Evolutionary conservation across 1,139 yeast genomes (phyloP).

Genomic region (Scheffersomyces illinoinensis): DNA sequence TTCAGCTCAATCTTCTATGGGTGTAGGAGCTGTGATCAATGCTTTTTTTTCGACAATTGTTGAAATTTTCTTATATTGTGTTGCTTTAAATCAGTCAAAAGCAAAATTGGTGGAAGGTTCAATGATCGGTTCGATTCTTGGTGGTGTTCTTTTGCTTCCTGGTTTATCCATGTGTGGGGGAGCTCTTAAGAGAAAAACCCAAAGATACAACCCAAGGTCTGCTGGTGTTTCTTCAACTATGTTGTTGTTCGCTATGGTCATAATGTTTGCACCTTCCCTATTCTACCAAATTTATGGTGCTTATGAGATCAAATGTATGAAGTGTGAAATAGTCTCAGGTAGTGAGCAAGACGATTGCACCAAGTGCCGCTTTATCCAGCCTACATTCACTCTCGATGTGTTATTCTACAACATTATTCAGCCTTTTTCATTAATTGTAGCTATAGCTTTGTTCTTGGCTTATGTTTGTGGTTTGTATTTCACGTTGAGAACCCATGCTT

Average conservation of each 20-base stretch:
- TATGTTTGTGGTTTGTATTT: slow-evolving; percentile 91
- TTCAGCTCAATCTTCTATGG: slow-evolving; percentile 98
- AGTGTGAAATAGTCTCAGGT: slow-evolving; percentile 30
- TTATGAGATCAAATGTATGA: slow-evolving; percentile 72
- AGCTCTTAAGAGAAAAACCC: slow-evolving; percentile 87
- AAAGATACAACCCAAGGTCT: slow-evolving; percentile 89
- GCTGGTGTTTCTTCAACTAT: slow-evolving; percentile 98
- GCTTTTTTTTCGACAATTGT: slow-evolving; percentile 97
- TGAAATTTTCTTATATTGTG: slow-evolving; percentile 88
- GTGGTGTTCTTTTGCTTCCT: slow-evolving; percentile 88
- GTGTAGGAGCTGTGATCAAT: slow-evolving; percentile 97
- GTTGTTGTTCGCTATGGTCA: slow-evolving; percentile 87
- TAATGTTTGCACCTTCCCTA: slow-evolving; percentile 91
- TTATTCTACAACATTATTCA: slow-evolving; percentile 66
- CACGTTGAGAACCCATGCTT: slow-evolving; percentile 94
- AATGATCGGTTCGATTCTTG: slow-evolving; percentile 92
- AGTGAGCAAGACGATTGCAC: slow-evolving; percentile 46
- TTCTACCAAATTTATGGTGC: slow-evolving; percentile 90
- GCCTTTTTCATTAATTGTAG: slow-evolving; percentile 84
- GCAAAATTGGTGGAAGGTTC: slow-evolving; percentile 95
- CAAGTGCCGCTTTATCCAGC: slow-evolving; percentile 79
- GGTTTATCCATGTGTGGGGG: slow-evolving; percentile 98
- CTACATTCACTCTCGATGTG: slow-evolving; percentile 63
- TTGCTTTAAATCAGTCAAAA: slow-evolving; percentile 82
- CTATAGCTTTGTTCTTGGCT: slow-evolving; percentile 75